phyloP scores from a whole-genome alignment of 768 basidiomycete species.

The Agaricus bisporus region DNA sequence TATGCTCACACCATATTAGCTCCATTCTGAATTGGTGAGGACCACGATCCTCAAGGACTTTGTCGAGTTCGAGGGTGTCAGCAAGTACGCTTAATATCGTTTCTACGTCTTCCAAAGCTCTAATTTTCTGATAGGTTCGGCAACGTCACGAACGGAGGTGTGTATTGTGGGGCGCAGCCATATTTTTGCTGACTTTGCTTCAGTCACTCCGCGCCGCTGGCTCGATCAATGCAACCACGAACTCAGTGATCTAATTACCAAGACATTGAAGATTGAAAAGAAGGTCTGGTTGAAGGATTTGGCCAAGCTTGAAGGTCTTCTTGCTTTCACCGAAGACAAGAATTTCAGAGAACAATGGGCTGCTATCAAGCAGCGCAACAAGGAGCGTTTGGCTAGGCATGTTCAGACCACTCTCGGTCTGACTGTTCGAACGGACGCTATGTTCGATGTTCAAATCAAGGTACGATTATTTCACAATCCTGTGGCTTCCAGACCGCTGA shows the following conservation, averaged over 20 bases:
- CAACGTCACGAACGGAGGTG: slow-evolving; percentile 92
- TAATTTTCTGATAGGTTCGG: slow-evolving; percentile 44
- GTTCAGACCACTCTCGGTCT: slow-evolving; percentile 69
- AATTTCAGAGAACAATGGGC: slow-evolving; percentile 78
- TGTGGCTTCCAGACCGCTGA: not conserved
- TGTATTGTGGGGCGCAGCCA: slow-evolving; percentile 21
- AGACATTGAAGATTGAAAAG: slow-evolving; percentile 70
- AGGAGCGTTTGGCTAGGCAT: slow-evolving; percentile 77
- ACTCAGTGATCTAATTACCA: slow-evolving; percentile 78
- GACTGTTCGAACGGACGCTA: slow-evolving; percentile 63
- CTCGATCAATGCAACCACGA: slow-evolving; percentile 92
- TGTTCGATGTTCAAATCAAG: slow-evolving; percentile 93
- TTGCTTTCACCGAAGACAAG: slow-evolving; percentile 65
- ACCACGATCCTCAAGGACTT: slow-evolving; percentile 87
- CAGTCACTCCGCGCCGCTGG: slow-evolving; percentile 91
- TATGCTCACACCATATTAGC: slow-evolving; percentile 25
- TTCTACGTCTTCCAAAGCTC: not conserved
- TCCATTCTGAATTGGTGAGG: slow-evolving; percentile 86
- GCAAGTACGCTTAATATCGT: slow-evolving; percentile 49
- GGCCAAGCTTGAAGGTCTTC: slow-evolving; percentile 68
- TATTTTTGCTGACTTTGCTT: not conserved
- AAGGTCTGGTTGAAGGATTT: slow-evolving; percentile 84
- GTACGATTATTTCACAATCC: slow-evolving; percentile 22
- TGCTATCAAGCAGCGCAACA: slow-evolving; percentile 84
- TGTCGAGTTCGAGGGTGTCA: slow-evolving; percentile 84